phyloP scores from a whole-genome alignment of 2,329 filamentous ascomycete genomes.

The Botrytis cinerea region DNA sequence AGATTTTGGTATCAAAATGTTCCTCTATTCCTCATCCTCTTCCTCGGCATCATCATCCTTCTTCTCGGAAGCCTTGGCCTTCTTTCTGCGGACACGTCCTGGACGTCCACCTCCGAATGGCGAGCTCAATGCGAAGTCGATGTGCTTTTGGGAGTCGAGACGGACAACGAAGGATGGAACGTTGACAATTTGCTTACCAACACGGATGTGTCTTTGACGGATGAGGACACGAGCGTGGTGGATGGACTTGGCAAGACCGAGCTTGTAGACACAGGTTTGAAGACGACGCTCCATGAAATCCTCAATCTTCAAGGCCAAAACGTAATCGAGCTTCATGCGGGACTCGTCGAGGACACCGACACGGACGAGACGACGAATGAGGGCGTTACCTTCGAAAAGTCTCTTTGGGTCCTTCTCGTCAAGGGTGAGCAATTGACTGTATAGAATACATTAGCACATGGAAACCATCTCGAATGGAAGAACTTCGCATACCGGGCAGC shows the following conservation, averaged over 20 bases:
- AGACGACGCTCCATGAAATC: conserved; percentile 99
- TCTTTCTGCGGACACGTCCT: conserved; percentile 99
- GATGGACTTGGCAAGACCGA: conserved; percentile 99
- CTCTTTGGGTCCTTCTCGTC: conserved; percentile 99
- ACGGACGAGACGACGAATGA: conserved; percentile 99
- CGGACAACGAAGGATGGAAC: conserved; percentile 99
- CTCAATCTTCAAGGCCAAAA: conserved; percentile 97
- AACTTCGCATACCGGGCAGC: conserved; percentile 80
- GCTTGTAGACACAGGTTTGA: conserved; percentile 99
- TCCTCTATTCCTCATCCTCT: conserved; percentile 69
- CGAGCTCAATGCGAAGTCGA: conserved; percentile 97
- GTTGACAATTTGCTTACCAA: conserved; percentile 99
- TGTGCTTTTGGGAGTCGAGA: conserved; percentile 99
- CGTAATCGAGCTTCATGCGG: conserved; percentile 99
- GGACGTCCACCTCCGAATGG: conserved; percentile 96
- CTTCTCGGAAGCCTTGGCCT: conserved; percentile 93
- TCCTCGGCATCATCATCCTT: conserved; percentile 78
- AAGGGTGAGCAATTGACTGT: conserved; percentile 97
- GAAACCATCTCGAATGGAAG: background rate
- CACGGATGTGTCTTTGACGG: conserved; percentile 98
- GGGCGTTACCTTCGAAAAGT: conserved; percentile 99
- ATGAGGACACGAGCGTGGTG: conserved; percentile 99
- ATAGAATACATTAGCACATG: conserved; percentile 45
- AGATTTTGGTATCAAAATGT: conserved; percentile 40
- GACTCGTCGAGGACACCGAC: conserved; percentile 99